Evolutionary conservation across 2,329 filamentous ascomycete species (phyloP), one percentile per base, ranked within the genome.

Genomic region (Thielaviopsis euricoi): DNA sequence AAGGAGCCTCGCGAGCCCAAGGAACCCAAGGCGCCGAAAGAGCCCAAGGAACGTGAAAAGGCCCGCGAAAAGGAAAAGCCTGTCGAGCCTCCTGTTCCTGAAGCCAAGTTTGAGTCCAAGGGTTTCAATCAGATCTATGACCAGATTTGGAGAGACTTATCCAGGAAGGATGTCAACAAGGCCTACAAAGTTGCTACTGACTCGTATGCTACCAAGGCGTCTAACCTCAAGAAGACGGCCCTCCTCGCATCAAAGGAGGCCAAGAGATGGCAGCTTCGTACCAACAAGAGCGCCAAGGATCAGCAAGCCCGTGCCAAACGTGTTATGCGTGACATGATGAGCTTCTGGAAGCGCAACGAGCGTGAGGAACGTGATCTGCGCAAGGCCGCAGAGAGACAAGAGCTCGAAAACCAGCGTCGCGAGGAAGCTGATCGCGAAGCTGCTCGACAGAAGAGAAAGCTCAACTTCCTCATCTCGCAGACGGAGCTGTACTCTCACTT

Each of bases 401-500:
- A 97, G 73, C 80, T 98, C 53, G 93, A 98, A 69, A 94, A 93
- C 66, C 93, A 93, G 19, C 90, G 93, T 71, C 94, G 91, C 72
- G 90, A 91, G 61, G 93, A 98, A 74, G 93, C 93, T 5, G 93
- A 97, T 65, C 89, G 94, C 63, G 93, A 98, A 79, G 89, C 93
- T 17, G 95, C 95, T 65, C 82, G 93, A 63, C 93, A 98, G 74
- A 95, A 95, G 80, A 84, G 93, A 66, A 98, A 98, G 75, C 87
- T 98, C 69, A 97, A 98, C 73, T 98, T 98, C 78, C 79, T 98
- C 62, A 98, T 98, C 70, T 96, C 91, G 1, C 93, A 98, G 73
- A 98, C 93, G 0, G 93, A 98, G 69, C 79, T 98, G 55, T 98
- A 98, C 76, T 97, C 91, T 49, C 93, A 98, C 76, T 98, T 98